phyloP scores from a whole-genome alignment of 2,329 filamentous ascomycete genomes.

The Neopestalotiopsis sp. region DNA sequence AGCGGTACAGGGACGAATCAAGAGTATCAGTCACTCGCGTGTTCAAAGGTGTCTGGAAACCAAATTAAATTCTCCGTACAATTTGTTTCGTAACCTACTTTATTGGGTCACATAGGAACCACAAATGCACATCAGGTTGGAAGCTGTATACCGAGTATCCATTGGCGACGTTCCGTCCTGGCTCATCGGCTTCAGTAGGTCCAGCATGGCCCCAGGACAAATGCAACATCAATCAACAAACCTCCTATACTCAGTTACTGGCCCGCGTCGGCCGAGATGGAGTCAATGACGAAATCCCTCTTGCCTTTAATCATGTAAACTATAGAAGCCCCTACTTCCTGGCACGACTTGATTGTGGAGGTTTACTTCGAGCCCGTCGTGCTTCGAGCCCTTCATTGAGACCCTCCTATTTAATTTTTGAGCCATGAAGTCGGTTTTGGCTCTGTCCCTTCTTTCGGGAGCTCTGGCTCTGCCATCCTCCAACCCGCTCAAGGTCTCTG shows the following conservation, averaged over 20 bases:
- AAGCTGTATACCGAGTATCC: not conserved
- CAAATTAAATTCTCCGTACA: not conserved
- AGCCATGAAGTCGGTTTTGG: conserved; percentile 7
- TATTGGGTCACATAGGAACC: not conserved
- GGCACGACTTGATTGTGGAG: not conserved
- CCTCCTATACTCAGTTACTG: conserved; percentile 2
- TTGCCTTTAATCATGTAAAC: not conserved
- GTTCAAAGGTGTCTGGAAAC: not conserved
- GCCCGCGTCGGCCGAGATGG: not conserved
- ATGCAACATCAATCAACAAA: not conserved
- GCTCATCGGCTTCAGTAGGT: not conserved
- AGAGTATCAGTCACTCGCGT: not conserved
- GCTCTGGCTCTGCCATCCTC: conserved; percentile 12
- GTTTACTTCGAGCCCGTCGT: not conserved
- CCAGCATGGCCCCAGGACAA: not conserved
- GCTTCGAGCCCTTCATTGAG: too few relatives aligned
- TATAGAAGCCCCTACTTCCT: not conserved
- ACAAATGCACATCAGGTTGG: not conserved
- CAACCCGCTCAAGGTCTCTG: not conserved
- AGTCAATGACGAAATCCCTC: not conserved
- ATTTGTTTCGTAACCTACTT: not conserved
- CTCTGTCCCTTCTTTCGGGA: conserved; percentile 9
- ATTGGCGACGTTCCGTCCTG: not conserved
- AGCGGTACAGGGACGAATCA: not conserved
- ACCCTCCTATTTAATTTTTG: not conserved